Base-by-base conservation (phyloP, 2,329 filamentous ascomycete genomes). In the Alternaria postmessia region DNA sequence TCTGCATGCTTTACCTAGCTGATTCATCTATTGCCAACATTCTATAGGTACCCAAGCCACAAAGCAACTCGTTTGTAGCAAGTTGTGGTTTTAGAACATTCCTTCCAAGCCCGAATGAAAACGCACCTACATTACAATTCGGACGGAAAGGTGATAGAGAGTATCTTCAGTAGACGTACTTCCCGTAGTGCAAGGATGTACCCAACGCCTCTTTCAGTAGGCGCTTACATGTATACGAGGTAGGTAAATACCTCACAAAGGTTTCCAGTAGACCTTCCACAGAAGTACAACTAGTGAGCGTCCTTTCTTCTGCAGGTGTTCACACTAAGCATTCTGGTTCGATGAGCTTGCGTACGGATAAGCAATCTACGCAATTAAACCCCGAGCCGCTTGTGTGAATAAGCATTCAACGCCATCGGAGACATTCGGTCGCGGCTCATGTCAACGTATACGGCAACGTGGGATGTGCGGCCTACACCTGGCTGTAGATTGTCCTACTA, bases 41-140 rank as follows among this genome's bases (percentile, higher is more conserved):
- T 1, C 14, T 16, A 5, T 12, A 36, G 12, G 14, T 5, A 12
- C 6, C 1, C 0, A 6, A n/a, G 5, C 6, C 11, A 12, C 2
- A 14, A 16, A 7, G 14, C 5, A 14, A 16, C 32, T 36, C 5
- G 6, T 14, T 36, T 36, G 1, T 12, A 36, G 11, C 6, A 14
- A 14, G 5, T 7, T 14, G 6, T 36, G 0, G 32, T 14, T 1
- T 6, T n/a, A 2, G 1, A 36, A 14, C 5, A 16, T 14, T 14
- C 12, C 0, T 14, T 32, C 3, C 12, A 36, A 36, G 1, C 14
- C 11, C 12, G 12, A 1, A 7, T 7, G 32, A 3, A 3, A 6
- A 36, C 12, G 2, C 12, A 6, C 11, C 12, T 7, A 6, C 14
- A 12, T 6, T 14, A 36, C 32, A 36, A 3, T 16, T 36, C 14